Conservation (phyloP, 495 filamentous ascomycete genomes). For the Parachaetomium inaequale region DNA sequence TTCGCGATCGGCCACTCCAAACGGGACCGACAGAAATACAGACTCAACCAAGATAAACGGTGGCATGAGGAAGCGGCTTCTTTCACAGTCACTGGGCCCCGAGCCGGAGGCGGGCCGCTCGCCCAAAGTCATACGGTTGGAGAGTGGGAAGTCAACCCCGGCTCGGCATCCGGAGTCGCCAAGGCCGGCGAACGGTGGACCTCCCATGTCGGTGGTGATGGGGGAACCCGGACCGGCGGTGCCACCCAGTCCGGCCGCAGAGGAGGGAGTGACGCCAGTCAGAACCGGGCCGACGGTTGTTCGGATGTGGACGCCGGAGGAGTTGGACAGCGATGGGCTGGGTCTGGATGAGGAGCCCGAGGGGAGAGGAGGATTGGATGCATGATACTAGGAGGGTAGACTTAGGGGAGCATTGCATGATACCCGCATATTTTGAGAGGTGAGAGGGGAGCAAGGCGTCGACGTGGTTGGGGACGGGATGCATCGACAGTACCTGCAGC, state of each 20-base stretch:
- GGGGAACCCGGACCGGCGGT: neutral
- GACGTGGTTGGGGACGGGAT: neutral
- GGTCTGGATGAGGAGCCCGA: neutral
- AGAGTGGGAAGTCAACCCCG: neutral
- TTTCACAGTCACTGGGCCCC: neutral
- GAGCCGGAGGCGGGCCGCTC: neutral
- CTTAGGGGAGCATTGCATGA: neutral
- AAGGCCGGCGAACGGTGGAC: neutral
- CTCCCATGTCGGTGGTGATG: neutral
- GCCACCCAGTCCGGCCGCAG: neutral
- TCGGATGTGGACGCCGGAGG: neutral
- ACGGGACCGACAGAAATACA: neutral
- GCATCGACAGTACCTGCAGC: neutral
- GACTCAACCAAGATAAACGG: neutral
- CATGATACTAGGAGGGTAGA: neutral
- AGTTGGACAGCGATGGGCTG: neutral
- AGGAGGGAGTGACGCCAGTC: neutral
- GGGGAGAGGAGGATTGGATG: too few species aligned
- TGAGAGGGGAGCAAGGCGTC: neutral
- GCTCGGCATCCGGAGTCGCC: neutral
- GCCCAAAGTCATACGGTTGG: neutral
- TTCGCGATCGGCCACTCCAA: neutral
- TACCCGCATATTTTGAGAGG: too few species aligned
- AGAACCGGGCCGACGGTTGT: slow-evolving; percentile 9
- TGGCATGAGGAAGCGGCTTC: neutral